These are phyloP conservation scores for Neocallimastix lanati DNA, from an alignment of 192 early-diverging fungal species.

Conservation along the genomic window DNA sequence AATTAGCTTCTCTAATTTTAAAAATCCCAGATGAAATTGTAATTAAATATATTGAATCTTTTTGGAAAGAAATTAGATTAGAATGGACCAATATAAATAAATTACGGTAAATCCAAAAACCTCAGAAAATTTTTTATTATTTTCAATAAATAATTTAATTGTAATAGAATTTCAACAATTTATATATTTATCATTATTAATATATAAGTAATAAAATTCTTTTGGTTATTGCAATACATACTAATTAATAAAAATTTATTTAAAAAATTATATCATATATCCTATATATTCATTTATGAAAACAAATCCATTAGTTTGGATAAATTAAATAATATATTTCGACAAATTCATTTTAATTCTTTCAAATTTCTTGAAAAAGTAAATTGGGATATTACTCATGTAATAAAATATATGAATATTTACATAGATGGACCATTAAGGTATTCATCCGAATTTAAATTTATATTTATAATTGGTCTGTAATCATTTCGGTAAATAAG, in stretches of 20 bases:
- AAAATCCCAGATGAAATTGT: slow-evolving; percentile 20
- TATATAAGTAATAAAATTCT: no score
- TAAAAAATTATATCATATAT: no score
- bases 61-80: slow-evolving; percentile 44
- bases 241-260: no score
- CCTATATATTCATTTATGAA: no score
- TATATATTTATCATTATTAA: no score
- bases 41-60: slow-evolving; percentile 34
- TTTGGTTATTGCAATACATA: no score
- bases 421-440: slow-evolving; percentile 37
- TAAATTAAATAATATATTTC: slow-evolving; percentile 55
- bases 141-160: no score
- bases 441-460: no score
- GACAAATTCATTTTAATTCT: slow-evolving; percentile 39
- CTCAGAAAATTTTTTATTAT: no score
- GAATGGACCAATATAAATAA: slow-evolving; percentile 67
- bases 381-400: slow-evolving; percentile 26
- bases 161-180: no score
- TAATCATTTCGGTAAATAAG: no score
- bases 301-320: slow-evolving; percentile 30
- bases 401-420: slow-evolving; percentile 29
- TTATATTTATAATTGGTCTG: no score
- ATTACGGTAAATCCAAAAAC: slow-evolving; percentile 28
- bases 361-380: slow-evolving; percentile 41
- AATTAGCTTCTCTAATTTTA: slow-evolving; percentile 41